Conservation (phyloP, 2,329 filamentous ascomycete genomes). For the Colletotrichum sp. region DNA sequence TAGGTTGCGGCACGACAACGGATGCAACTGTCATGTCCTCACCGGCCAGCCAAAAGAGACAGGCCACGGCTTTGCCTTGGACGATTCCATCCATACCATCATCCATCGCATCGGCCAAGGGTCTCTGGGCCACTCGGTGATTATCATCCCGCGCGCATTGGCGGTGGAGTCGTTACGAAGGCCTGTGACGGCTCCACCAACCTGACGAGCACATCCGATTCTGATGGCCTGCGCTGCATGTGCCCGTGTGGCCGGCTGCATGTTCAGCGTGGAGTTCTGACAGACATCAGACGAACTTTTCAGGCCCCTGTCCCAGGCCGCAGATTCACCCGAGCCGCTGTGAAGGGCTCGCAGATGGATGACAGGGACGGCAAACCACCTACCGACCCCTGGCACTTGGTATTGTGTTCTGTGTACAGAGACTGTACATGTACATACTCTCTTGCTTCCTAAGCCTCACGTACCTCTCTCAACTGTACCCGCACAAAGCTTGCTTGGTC, state of each 20-base stretch:
- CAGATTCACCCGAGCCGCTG: conserved; percentile 12
- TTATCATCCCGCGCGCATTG: conserved; percentile 20
- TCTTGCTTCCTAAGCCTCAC: not conserved
- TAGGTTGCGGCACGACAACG: not conserved
- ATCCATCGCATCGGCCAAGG: not conserved
- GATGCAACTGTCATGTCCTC: not conserved
- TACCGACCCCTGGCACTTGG: not conserved
- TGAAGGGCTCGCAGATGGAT: not conserved
- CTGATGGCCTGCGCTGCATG: not conserved
- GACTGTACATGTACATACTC: not conserved
- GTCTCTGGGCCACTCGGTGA: not conserved
- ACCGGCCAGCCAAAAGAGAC: not conserved
- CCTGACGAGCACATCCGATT: conserved; percentile 20
- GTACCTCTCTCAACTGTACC: not conserved
- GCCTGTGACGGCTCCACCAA: conserved; percentile 16
- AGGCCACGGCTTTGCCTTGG: not conserved
- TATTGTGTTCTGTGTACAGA: not conserved
- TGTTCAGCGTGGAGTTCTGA: not conserved
- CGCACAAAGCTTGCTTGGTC: not conserved
- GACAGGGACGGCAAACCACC: not conserved
- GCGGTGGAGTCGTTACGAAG: conserved; percentile 18
- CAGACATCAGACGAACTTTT: conserved; percentile 19
- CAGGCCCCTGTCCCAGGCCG: not conserved
- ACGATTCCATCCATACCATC: not conserved
- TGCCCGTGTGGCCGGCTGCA: conserved; percentile 1